phyloP scores from a whole-genome alignment of 495 filamentous ascomycete genomes.

The Cladorrhinum samala region DNA sequence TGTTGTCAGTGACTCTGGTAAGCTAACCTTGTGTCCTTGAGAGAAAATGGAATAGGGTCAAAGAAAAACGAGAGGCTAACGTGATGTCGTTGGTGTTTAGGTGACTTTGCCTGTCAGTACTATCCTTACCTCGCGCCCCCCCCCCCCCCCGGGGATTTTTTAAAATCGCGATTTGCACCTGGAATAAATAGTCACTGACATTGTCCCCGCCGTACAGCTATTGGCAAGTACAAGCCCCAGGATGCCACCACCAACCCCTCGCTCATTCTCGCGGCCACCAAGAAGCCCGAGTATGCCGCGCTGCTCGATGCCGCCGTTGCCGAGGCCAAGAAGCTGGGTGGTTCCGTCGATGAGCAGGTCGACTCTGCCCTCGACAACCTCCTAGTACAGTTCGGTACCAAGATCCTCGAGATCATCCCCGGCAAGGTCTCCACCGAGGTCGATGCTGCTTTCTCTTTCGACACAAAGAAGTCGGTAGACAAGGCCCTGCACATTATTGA shows the following conservation, averaged over 20 bases:
- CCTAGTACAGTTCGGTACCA: conserved; percentile 93
- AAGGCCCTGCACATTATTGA: conserved; percentile 98
- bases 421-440: conserved; percentile 99
- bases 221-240: conserved; percentile 99
- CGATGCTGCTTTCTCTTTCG: conserved; percentile 93
- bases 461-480: conserved; percentile 81
- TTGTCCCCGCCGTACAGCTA: conserved; percentile 55
- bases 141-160: too few relatives aligned
- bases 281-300: conserved; percentile 94
- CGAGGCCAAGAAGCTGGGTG: conserved; percentile 72
- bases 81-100: conserved; percentile 30
- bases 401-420: conserved; percentile 95
- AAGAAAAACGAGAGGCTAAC: conserved; percentile 5
- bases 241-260: conserved; percentile 99
- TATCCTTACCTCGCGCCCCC: neutral
- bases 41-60: too few relatives aligned
- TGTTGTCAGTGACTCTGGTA: conserved; percentile 95
- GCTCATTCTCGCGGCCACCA: conserved; percentile 92
- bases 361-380: conserved; percentile 83
- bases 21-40: conserved; percentile 37
- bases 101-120: conserved; percentile 73
- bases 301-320: conserved; percentile 82
- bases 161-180: neutral
- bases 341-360: conserved; percentile 65
- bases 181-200: conserved; percentile 28